Evolutionary conservation across 371 early-diverging fungal species (phyloP), one percentile per base, ranked within the genome.

Genomic region (Rhizopus sp.): DNA sequence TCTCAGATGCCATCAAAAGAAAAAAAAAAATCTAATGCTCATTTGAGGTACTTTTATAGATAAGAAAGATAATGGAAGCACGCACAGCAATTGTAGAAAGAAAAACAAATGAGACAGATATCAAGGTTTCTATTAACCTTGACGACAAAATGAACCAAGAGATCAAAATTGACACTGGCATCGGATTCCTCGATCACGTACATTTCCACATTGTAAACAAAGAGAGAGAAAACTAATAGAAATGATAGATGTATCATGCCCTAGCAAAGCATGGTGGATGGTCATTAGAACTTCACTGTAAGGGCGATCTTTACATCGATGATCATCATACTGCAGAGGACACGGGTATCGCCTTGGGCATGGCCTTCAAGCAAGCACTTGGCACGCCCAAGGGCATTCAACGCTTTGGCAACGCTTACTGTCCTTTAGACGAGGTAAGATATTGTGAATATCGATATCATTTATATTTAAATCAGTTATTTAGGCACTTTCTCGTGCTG

Each of bases 241-340:
- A n/a, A 23, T 41, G 15, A 13, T 82, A 88, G 93, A 97, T 97
- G 96, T 89, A 93, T 65, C 93, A 95, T 69, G 97, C 98, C 5
- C 83, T 98, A 39, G 94, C 97, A 12, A 97, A 97, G 69, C 97
- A 98, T 71, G 80, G 88, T 45, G 85, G 89, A 15, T 95, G 94
- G 96, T 89, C 93, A 7, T 79, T 97, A 51, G 71, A 72, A 4
- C 60, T 97, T 31, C 68, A 64, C 30, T 96, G 97, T 79, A 80
- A 78, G 44, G 98, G 97, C 39, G 97, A 97, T 68, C 77, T 96
- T 53, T 88, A 97, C 62, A 93, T 98, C 57, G 96, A 97, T 73
- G 97, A 98, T 73, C 97, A 98, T 65, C 98, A 98, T 78, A 93
- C 97, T 13, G 94, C 94, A 30, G 97, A 98, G 70, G 98, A 98